phyloP scores from a whole-genome alignment of 768 basidiomycete species.

The Paxillus ammoniavirescens region DNA sequence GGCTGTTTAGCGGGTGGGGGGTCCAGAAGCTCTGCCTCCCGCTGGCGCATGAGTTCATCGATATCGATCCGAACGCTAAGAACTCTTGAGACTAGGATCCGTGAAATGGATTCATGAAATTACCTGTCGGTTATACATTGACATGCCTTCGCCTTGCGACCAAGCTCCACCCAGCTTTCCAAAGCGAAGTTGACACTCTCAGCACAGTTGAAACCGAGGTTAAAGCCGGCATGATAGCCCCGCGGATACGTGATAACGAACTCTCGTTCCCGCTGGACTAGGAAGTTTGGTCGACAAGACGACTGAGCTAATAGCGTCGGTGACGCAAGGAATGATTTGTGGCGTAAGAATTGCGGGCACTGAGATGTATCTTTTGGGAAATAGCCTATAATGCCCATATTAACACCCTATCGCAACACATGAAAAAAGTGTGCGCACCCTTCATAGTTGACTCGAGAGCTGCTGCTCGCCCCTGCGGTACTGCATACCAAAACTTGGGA shows the following conservation, averaged over 20 bases:
- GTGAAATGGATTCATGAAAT: slow-evolving; percentile 3
- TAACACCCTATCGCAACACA: background rate
- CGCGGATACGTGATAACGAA: slow-evolving; percentile 94
- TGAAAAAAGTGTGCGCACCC: slow-evolving; percentile 43
- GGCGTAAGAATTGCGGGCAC: slow-evolving; percentile 93
- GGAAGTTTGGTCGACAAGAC: slow-evolving; percentile 77
- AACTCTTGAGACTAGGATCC: slow-evolving; percentile 6
- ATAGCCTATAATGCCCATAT: slow-evolving; percentile 50
- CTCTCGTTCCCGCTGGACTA: slow-evolving; percentile 93
- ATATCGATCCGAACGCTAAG: slow-evolving; percentile 90
- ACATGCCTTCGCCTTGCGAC: slow-evolving; percentile 75
- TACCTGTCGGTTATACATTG: slow-evolving; percentile 75
- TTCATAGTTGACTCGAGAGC: slow-evolving; percentile 90
- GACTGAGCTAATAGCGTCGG: slow-evolving; percentile 79
- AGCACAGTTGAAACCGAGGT: slow-evolving; percentile 93
- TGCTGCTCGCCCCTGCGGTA: slow-evolving; percentile 81
- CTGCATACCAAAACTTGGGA: slow-evolving; percentile 95
- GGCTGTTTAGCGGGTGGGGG: slow-evolving; percentile 2
- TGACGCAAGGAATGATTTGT: slow-evolving; percentile 94
- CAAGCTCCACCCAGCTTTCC: slow-evolving; percentile 90
- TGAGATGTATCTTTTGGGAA: slow-evolving; percentile 84
- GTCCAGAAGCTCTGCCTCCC: slow-evolving; percentile 46
- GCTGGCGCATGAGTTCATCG: slow-evolving; percentile 74
- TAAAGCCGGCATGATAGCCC: slow-evolving; percentile 97
- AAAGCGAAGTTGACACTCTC: slow-evolving; percentile 97